Conservation (phyloP, 768 basidiomycete genomes). For the Rubroboletus satanas region DNA sequence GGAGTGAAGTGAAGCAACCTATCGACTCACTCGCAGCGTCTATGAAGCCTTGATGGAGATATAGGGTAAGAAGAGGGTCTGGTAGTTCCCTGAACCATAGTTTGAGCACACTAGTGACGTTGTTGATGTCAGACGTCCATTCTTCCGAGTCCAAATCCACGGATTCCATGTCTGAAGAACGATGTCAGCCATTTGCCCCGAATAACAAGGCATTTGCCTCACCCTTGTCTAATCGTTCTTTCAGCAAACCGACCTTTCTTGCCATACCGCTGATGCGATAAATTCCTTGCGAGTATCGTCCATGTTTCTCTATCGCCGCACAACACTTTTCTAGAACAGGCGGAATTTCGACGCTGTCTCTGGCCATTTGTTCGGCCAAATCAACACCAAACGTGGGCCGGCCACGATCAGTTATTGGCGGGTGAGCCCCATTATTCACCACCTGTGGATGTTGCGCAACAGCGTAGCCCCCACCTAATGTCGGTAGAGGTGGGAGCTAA, state of each 20-base stretch:
- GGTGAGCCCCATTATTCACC: constrained; percentile 26
- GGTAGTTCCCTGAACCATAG: constrained; percentile 96
- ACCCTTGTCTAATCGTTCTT: constrained; percentile 86
- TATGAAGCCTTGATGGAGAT: constrained; percentile 87
- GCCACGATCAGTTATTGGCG: constrained; percentile 50
- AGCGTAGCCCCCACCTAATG: constrained; percentile 33
- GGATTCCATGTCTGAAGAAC: constrained; percentile 67
- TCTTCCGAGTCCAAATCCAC: constrained; percentile 87
- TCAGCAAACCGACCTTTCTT: constrained; percentile 79
- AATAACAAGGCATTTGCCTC: constrained; percentile 6
- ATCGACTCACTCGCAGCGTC: constrained; percentile 83
- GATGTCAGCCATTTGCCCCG: constrained; percentile 20
- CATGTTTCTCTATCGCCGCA: constrained; percentile 87
- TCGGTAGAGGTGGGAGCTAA: constrained; percentile 62
- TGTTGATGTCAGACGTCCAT: constrained; percentile 93
- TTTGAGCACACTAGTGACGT: constrained; percentile 90
- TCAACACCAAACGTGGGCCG: constrained; percentile 91
- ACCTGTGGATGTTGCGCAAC: constrained; percentile 25
- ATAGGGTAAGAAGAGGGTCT: constrained; percentile 82
- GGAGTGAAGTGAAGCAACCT: neutral
- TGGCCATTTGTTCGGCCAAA: constrained; percentile 87
- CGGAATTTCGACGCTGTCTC: constrained; percentile 89
- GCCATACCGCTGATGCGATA: constrained; percentile 92
- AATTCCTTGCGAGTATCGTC: constrained; percentile 79
- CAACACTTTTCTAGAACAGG: constrained; percentile 85